Evolutionary conservation across 805 yeast genomes (phyloP), one percentile per base, ranked within the genome.

Genomic region (Saturnispora sekii): DNA sequence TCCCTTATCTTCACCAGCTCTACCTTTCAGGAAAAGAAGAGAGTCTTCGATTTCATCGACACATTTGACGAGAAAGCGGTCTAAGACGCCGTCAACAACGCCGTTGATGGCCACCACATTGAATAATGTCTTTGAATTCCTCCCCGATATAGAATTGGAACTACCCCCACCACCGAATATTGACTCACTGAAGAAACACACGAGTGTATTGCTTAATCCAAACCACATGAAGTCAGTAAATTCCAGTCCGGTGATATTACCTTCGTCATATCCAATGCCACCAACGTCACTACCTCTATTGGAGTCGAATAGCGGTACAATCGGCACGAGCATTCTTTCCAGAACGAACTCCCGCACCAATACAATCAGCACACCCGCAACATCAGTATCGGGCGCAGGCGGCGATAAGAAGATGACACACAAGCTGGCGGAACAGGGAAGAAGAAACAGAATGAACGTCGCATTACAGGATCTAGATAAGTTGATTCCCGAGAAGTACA

Each of bases 351-450:
- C 40, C 10, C 31, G 38, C 21, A 36, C 40, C 15, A 21, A 21
- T 8, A 21, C 26, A 21, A 21, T 21, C 26, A 21, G 26, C 8
- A 16, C 39, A 32, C 30, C 28, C 4, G 15, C n/a, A 3, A 15
- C 32, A 15, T 16, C 34, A 18, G 9, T 35, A 14, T 18, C 14
- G 11, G 30, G 35, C 8, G 16, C 15, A 9, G 15, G 16, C 12
- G 34, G 49, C 4, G 69, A 74, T 28, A 81, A 83, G 59, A 79
- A 81, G 54, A 76, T 82, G 2, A 76, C 77, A 35, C 98, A 90
- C 63, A 89, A 90, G 60, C 72, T 86, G 12, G 97, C 98, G 0
- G 98, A 90, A 64, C 97, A 93, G 63, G 97, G 96, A 12, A 73
- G 98, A 43, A 74, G 98, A 54, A 89, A 90, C 61, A 71, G 98